These are phyloP conservation scores for Neltuma alba DNA, from an alignment of 306 rosid genomes.

Conservation along the genomic window DNA sequence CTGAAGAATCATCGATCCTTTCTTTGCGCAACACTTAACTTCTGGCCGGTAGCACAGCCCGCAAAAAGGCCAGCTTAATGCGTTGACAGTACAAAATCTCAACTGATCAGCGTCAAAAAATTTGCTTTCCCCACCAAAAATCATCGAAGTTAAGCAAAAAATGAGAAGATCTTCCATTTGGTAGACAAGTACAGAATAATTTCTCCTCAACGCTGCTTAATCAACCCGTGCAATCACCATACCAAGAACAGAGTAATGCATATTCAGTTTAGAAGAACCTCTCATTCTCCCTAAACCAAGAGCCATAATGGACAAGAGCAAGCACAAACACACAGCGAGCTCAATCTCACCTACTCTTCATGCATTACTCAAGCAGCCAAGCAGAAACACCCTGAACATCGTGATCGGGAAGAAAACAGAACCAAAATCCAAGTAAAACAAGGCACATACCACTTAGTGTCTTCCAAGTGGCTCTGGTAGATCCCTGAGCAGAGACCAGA, in stretches of 20 bases:
- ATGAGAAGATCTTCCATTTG: slow-evolving; percentile 9
- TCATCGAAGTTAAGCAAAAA: slow-evolving; percentile 22
- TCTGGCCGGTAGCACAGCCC: background rate
- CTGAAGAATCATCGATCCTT: slow-evolving; percentile 11
- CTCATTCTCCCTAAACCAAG: background rate
- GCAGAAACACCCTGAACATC: background rate
- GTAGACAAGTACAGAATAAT: background rate
- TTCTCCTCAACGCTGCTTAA: background rate
- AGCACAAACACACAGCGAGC: background rate
- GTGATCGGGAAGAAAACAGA: background rate
- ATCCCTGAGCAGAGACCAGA: slow-evolving; percentile 64
- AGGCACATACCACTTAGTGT: slow-evolving; percentile 59
- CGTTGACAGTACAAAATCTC: background rate
- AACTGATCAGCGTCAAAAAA: slow-evolving; percentile 11
- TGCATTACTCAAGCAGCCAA: slow-evolving; percentile 1
- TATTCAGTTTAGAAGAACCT: background rate
- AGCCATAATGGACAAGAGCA: background rate
- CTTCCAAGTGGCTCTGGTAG: slow-evolving; percentile 48
- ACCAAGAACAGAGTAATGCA: background rate
- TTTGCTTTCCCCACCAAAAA: slow-evolving; percentile 8
- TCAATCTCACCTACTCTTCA: background rate
- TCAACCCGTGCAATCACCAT: background rate
- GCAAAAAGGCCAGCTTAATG: background rate
- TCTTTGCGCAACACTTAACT: background rate
- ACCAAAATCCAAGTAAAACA: background rate